These are phyloP conservation scores for Geoglossum cookeanum DNA, from an alignment of 2,329 filamentous ascomycete genomes.

Conservation along the genomic window DNA sequence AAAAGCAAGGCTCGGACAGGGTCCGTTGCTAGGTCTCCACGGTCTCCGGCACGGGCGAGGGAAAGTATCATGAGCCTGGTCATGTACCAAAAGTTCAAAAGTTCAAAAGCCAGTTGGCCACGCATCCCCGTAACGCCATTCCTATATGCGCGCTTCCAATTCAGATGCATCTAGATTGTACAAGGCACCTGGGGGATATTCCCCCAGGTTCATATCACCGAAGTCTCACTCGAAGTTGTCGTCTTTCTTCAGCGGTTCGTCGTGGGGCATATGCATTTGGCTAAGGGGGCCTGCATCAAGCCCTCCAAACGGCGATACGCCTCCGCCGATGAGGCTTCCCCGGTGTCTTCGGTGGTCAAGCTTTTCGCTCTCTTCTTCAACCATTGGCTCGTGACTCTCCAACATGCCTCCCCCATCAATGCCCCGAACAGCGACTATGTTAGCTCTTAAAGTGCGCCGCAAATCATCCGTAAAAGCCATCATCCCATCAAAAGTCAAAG, in stretches of 20 bases:
- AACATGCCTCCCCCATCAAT: constrained; percentile 15
- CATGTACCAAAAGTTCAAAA: not conserved
- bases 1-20: no score
- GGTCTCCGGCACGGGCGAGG: no score
- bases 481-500: constrained; percentile 33
- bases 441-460: constrained; percentile 25
- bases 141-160: not conserved
- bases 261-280: constrained; percentile 15
- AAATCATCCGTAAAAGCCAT: constrained; percentile 26
- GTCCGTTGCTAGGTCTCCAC: no score
- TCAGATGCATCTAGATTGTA: not conserved
- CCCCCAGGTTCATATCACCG: not conserved
- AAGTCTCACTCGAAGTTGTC: constrained; percentile 28
- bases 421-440: constrained; percentile 20
- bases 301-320: constrained; percentile 19
- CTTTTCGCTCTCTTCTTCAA: constrained; percentile 35
- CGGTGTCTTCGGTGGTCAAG: constrained; percentile 34
- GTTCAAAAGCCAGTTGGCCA: not conserved
- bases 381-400: constrained; percentile 11
- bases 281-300: constrained; percentile 34
- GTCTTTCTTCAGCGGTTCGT: constrained; percentile 19
- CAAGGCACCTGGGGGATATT: not conserved
- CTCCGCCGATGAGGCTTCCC: constrained; percentile 33
- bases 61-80: not conserved
- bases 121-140: not conserved